These are phyloP conservation scores for Graphilbum fragrans DNA, from an alignment of 2,329 filamentous ascomycete genomes.

Conservation along the genomic window DNA sequence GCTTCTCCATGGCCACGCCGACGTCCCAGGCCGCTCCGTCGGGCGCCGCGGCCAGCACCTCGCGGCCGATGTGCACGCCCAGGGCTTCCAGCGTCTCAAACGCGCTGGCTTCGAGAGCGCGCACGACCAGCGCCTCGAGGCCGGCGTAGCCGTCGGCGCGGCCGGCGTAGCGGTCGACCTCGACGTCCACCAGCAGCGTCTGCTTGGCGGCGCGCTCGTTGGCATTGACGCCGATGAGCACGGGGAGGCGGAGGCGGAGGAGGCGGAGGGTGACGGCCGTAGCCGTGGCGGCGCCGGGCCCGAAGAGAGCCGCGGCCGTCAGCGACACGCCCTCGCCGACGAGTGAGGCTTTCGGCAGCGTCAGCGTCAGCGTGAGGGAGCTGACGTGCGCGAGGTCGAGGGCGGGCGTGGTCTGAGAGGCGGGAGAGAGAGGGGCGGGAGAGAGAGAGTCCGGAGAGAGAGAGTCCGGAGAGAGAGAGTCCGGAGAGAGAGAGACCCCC, in stretches of 20 bases:
- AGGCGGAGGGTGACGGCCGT: constrained; percentile 29
- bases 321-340: constrained; percentile 10
- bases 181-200: constrained; percentile 7
- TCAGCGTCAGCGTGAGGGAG: constrained; percentile 38
- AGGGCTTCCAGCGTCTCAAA: constrained; percentile 55
- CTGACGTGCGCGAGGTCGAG: constrained; percentile 25
- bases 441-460: no score
- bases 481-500: not conserved
- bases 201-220: constrained; percentile 46
- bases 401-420: constrained; percentile 16
- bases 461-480: constrained; percentile 12
- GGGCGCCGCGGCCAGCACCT: constrained; percentile 25
- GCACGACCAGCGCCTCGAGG: constrained; percentile 47
- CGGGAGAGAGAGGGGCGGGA: not conserved
- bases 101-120: constrained; percentile 44
- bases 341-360: constrained; percentile 54
- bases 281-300: not conserved
- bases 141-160: constrained; percentile 37
- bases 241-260: constrained; percentile 48
- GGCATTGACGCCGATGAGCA: constrained; percentile 58
- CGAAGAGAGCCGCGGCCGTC: not conserved
- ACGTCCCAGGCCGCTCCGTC: constrained; percentile 35
- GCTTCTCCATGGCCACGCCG: constrained; percentile 55
- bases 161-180: constrained; percentile 40
- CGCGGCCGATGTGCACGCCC: constrained; percentile 32